Conservation (phyloP, 2,329 filamentous ascomycete species). For the Trichoderma koningii region DNA sequence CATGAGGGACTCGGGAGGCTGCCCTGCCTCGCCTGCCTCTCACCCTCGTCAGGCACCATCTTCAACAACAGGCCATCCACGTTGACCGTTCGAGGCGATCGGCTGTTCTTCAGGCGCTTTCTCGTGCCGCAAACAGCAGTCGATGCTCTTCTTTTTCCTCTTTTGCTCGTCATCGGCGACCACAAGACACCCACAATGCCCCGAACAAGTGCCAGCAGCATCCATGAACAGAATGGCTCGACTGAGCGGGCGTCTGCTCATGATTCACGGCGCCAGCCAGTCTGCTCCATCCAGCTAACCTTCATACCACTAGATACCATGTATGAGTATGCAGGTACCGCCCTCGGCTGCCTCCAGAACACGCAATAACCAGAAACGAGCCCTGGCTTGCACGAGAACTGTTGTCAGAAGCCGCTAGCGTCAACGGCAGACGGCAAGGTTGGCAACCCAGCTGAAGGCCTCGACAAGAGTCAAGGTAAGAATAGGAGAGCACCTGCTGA, state of each 20-base stretch:
- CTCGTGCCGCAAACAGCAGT: background rate
- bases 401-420: background rate
- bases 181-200: background rate
- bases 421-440: background rate
- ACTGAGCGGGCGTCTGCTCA: conserved; percentile 5
- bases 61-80: background rate
- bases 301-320: no score
- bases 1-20: no score
- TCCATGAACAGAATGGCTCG: background rate
- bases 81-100: conserved; percentile 3
- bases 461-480: background rate
- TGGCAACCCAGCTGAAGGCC: background rate
- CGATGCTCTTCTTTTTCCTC: background rate
- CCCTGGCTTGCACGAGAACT: background rate
- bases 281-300: no score
- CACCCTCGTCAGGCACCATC: background rate
- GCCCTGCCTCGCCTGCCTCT: no score
- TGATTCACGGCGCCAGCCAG: background rate
- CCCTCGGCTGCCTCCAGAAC: background rate
- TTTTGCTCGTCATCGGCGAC: background rate
- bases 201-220: background rate
- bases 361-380: background rate
- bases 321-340: no score
- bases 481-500: background rate
- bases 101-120: conserved; percentile 8